Evolutionary conservation across 2,329 filamentous ascomycete species (phyloP).

Genomic region (Allantophomopsis cytisporea): DNA sequence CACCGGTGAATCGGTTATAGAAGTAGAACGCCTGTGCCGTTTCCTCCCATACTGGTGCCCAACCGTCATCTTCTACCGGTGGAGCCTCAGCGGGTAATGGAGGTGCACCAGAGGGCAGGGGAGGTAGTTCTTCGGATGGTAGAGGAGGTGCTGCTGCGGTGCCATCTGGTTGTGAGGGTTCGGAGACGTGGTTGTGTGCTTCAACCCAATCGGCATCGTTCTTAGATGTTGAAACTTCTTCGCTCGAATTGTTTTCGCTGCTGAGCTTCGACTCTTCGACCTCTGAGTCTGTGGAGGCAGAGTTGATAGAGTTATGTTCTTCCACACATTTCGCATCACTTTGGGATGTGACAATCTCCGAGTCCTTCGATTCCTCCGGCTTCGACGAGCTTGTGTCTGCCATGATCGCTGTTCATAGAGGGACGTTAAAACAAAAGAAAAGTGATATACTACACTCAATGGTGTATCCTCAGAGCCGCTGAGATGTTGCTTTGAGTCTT

Average conservation of each 20-base stretch:
- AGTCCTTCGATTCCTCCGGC: neutral
- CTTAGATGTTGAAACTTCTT: neutral
- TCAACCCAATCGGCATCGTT: neutral
- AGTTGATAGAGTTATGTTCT: neutral
- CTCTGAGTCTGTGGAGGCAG: neutral
- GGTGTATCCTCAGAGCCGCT: no score
- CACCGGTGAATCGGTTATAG: constrained; percentile 61
- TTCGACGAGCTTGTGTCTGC: neutral
- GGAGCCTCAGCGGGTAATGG: constrained; percentile 31
- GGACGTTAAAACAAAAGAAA: no score
- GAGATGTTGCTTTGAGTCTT: no score
- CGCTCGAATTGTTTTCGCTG: constrained; percentile 22
- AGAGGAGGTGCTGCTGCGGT: constrained; percentile 22
- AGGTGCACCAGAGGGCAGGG: constrained; percentile 18
- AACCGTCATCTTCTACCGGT: constrained; percentile 51
- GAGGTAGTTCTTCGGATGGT: constrained; percentile 3
- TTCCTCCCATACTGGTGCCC: constrained; percentile 67
- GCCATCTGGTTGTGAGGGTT: neutral
- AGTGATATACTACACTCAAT: no score
- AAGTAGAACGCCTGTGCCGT: constrained; percentile 60
- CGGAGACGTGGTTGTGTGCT: neutral
- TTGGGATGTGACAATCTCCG: neutral
- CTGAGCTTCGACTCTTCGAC: constrained; percentile 9
- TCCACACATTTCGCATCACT: neutral
- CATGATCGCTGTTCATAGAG: neutral